Base-by-base conservation (phyloP, 2,329 filamentous ascomycete species). In the Fusarium pilosicola region DNA sequence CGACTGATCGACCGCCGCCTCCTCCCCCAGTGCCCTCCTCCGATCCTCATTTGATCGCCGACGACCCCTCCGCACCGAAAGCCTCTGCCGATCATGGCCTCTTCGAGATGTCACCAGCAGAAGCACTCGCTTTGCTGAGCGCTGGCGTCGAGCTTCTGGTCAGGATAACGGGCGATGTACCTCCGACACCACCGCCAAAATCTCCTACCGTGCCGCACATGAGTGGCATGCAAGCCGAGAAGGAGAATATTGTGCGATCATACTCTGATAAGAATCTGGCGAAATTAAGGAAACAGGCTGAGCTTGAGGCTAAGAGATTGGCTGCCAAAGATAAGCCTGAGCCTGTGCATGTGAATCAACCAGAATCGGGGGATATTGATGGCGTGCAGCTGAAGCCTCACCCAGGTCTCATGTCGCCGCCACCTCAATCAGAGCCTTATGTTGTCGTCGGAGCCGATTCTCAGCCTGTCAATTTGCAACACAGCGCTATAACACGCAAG, bases 401-500 rank as follows among this genome's bases (percentile, higher is more conserved):
- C 55, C 77, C 79, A 14, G 74, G 74, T n/a, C 67, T 75, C 61
- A 74, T 68, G 69, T 70, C 70, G 76, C 66, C 73, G 36, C 60
- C 70, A 28, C 74, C 77, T 56, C 78, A 79, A 26, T 78, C 78
- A 22, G 82, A 86, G 68, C 89, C 89, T 22, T 90, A 90, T 77
- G 85, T 91, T 59, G 84, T 92, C 51, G 87, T 92, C 62, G 89
- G 91, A n/a, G 89, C 89, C 51, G 89, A 94, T 80, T 91, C 90
- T 36, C 91, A 94, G 76, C 91, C 92, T 28, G 85, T 94, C 64
- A 90, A 92, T 68, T 84, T 94, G 39, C 95, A 98, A 80, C 93
- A 96, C 79, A 91, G 91, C 71, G 93, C 94, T 74, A 94, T 98
- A 73, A 94, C 94, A 24, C 91, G 95, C 75, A 96, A 96, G 78